Conservation (phyloP, 208 protist genomes). For the Trypanosoma lewisi region DNA sequence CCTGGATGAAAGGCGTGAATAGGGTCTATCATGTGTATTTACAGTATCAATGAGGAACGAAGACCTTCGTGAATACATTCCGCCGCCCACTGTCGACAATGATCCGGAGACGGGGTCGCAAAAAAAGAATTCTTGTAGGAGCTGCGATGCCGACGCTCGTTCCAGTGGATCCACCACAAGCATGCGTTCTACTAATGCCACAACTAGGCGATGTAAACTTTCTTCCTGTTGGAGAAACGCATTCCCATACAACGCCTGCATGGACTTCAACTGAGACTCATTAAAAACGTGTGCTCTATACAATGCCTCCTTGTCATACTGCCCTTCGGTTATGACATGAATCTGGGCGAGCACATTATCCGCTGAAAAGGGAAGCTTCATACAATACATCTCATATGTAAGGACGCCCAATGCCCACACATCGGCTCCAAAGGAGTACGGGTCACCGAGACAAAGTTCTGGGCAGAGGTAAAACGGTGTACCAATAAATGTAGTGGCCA, state of each 20-base stretch:
- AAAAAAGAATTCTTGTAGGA: constrained; percentile 58
- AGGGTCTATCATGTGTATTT: background rate
- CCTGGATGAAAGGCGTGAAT: no score
- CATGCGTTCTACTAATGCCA: constrained; percentile 63
- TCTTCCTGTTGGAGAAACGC: constrained; percentile 47
- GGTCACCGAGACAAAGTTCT: constrained; percentile 83
- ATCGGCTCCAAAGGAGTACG: constrained; percentile 83
- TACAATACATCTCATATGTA: constrained; percentile 84
- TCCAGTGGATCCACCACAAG: constrained; percentile 47
- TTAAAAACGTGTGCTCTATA: constrained; percentile 44
- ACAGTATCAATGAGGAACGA: background rate
- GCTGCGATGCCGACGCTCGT: constrained; percentile 50
- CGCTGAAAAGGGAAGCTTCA: constrained; percentile 76
- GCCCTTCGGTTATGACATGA: constrained; percentile 79
- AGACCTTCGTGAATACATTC: background rate
- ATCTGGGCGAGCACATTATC: constrained; percentile 86
- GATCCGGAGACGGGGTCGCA: constrained; percentile 7
- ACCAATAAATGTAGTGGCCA: constrained; percentile 81
- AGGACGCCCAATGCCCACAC: constrained; percentile 86
- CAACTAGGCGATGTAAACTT: constrained; percentile 58
- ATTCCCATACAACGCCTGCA: constrained; percentile 46
- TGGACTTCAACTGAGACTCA: constrained; percentile 24
- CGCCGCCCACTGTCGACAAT: background rate
- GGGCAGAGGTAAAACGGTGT: constrained; percentile 90
- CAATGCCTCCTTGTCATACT: constrained; percentile 60